Conservation (phyloP, 805 yeast genomes). For the Alloascoidea hylecoeti region DNA sequence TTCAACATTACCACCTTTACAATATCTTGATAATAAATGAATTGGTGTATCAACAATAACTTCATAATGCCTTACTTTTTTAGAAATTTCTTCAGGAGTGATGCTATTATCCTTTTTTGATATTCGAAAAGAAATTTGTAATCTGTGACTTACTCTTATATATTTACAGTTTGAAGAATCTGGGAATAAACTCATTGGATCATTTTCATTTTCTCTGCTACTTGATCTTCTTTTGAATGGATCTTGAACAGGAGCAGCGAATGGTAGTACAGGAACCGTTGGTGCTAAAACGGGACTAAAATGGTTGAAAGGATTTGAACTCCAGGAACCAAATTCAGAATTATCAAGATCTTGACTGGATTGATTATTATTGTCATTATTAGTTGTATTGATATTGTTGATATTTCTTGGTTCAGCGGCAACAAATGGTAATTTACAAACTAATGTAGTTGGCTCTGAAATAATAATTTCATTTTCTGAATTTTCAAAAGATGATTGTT, state of each 20-base stretch:
- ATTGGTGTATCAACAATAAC: slow-evolving; percentile 32
- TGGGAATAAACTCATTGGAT: slow-evolving; percentile 4
- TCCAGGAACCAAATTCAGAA: slow-evolving; percentile 1
- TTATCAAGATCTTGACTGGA: too few species aligned
- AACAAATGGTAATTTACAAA: background rate
- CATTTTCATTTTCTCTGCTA: background rate
- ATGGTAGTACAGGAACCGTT: background rate
- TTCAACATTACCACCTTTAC: slow-evolving; percentile 25
- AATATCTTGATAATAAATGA: slow-evolving; percentile 24
- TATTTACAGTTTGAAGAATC: slow-evolving; percentile 4
- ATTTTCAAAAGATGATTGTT: background rate
- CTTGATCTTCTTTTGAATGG: too few species aligned
- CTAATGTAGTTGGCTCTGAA: background rate
- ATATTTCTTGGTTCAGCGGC: too few species aligned
- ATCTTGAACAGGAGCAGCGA: background rate
- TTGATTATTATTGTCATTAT: too few species aligned
- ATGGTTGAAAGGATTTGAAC: background rate
- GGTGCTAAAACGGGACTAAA: background rate
- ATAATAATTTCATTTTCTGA: background rate
- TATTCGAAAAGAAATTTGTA: slow-evolving; percentile 2
- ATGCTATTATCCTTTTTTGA: background rate
- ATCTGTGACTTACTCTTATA: slow-evolving; percentile 2
- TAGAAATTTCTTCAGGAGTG: slow-evolving; percentile 18
- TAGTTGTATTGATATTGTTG: too few species aligned
- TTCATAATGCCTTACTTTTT: slow-evolving; percentile 28